Base-by-base conservation (phyloP, 2,329 filamentous ascomycete species). In the Penicillium sp. region DNA sequence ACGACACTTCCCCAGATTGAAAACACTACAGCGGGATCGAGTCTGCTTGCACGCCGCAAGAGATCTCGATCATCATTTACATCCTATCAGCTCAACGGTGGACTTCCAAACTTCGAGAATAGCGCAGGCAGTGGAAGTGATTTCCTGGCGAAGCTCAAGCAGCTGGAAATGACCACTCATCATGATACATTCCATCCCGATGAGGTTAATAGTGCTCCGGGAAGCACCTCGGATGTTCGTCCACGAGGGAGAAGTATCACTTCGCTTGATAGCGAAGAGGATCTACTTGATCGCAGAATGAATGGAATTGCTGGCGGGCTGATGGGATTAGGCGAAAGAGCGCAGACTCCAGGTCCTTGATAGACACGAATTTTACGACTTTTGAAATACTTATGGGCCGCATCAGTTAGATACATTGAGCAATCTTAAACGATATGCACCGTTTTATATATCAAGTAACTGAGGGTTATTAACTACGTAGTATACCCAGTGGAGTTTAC, bases 231-330 rank as follows among this genome's bases (percentile, higher is more conserved):
- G 5, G 46, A 45, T 4, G 39, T 59, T n/a, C 60, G 57, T 15
- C 57, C 61, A 3, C 55, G 67, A 10, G 60, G 75, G 26, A 73
- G 75, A 46, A 83, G 80, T 61, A 70, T 81, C 55, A 72, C 76
- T 26, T 81, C 79, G 54, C 64, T 84, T 52, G 79, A 78, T 4
- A 84, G 80, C 54, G 77, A 81, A 54, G 81, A 84, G 58, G 82
- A 84, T 70, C 62, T 84, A 29, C 64, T 84, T 18, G 78, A 78
- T 29, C 68, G 81, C 30, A 71, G 80, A 29, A 84, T 84, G 81
- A 74, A 79, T 52, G 80, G 80, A 1, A 64, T 83, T 49, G 77
- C 78, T 15, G 77, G 79, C 9, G 75, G 77, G 29, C 70, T 83
- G 68, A 81, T 80, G 65, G 78, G 78, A 4, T 62, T 71, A 33